Evolutionary conservation across 495 filamentous ascomycete species (phyloP), one percentile per base, ranked within the genome.

Genomic region (Rostrohypoxylon terebratum): DNA sequence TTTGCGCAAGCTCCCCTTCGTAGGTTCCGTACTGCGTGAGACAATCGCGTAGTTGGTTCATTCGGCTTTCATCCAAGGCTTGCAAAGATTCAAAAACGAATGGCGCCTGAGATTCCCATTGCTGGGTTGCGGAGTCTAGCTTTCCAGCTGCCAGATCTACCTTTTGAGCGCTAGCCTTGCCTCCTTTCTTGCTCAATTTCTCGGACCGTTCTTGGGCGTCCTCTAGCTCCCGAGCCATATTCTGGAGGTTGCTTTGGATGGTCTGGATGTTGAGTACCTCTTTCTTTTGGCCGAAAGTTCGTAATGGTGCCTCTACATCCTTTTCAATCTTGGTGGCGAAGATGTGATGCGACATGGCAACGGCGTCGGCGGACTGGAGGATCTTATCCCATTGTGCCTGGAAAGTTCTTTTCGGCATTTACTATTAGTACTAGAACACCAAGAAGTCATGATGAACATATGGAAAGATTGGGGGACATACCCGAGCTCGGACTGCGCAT

Each of bases 41-140:
- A 59, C 92, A 90, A 80, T 98, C 95, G 48, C 96, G 92, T 58
- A 99, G 85, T 79, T 97, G 92, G 78, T 98, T 97, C 68, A 96
- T 85, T 63, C 96, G 87, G 63, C 86, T 89, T 81, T 99, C 96
- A 67, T 99, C 96, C 16, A 94, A 83, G 6, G 93, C 90, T 79
- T 99, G 96, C 16, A 99, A 88, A 66, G 91, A 93, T 80, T 98
- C 96, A 77, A 96, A 98, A 62, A 98, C 91, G 80, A 92, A 98
- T 6, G 96, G 96, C 36, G 96, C 93, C 77, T 97, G 93, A 8
- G 96, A 96, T 36, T 97, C 91, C 96, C 96, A 99, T 78, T 97
- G 92, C 68, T 90, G 87, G 54, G 82, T 88, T 3, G 94, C 91
- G 71, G 88, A 90, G 57, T 97, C 92, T 13, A 96, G 86, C 48